These are phyloP conservation scores for Dictyophora rubrovolvata DNA, from an alignment of 768 basidiomycete genomes.

Conservation along the genomic window DNA sequence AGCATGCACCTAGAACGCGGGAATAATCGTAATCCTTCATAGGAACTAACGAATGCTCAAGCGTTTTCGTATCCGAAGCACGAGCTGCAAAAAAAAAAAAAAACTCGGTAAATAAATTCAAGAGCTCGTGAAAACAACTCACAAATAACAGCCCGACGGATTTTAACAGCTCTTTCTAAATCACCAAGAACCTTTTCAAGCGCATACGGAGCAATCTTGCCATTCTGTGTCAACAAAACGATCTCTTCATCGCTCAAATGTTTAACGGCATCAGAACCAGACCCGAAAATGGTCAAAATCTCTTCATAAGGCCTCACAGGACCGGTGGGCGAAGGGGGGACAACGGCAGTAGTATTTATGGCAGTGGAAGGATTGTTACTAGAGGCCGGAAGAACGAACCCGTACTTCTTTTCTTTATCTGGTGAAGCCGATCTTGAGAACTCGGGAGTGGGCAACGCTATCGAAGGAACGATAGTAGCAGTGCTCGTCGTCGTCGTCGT, in stretches of 20 bases:
- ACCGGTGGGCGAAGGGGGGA: constrained; percentile 15
- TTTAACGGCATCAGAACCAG: constrained; percentile 51
- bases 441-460: not conserved
- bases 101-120: constrained; percentile 6
- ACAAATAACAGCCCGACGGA: constrained; percentile 88
- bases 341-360: too few relatives aligned
- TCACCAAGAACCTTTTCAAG: constrained; percentile 92
- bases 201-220: constrained; percentile 92
- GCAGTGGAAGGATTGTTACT: constrained; percentile 20
- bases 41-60: constrained; percentile 79
- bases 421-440: not conserved
- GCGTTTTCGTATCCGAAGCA: constrained; percentile 68
- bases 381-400: not conserved
- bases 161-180: constrained; percentile 73
- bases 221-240: constrained; percentile 75
- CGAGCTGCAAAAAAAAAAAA: constrained; percentile 45
- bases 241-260: constrained; percentile 87
- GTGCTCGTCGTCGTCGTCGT: too few relatives aligned
- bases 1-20: constrained; percentile 90
- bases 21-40: constrained; percentile 85
- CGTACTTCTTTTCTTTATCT: not conserved
- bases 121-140: constrained; percentile 26
- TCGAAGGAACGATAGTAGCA: not conserved
- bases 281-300: constrained; percentile 71
- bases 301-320: constrained; percentile 55